These are phyloP conservation scores for Pistacia atlantica DNA, from an alignment of 345 rosid genomes.

Conservation along the genomic window DNA sequence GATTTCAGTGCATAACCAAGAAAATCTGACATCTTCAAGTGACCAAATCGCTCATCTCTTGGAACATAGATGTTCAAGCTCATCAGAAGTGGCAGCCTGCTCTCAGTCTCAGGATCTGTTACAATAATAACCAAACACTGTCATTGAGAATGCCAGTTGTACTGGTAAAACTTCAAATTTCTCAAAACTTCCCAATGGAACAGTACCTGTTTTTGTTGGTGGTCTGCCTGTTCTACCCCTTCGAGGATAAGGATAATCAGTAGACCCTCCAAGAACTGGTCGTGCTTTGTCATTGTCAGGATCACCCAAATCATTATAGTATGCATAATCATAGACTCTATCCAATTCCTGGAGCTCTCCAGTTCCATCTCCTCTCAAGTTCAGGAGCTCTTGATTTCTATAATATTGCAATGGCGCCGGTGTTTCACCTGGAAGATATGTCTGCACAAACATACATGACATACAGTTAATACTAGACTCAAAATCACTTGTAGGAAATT, in stretches of 20 bases:
- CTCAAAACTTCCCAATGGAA: not conserved
- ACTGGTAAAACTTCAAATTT: not conserved
- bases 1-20: slow-evolving; percentile 58
- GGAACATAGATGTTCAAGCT: slow-evolving; percentile 73
- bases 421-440: slow-evolving; percentile 72
- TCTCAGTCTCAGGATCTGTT: slow-evolving; percentile 59
- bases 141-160: not conserved
- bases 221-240: slow-evolving; percentile 78
- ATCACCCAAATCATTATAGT: slow-evolving; percentile 72
- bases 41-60: slow-evolving; percentile 78
- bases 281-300: slow-evolving; percentile 51
- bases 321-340: slow-evolving; percentile 84
- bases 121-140: slow-evolving; percentile 9
- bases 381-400: slow-evolving; percentile 63
- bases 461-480: not conserved
- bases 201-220: slow-evolving; percentile 42
- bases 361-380: slow-evolving; percentile 68
- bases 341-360: slow-evolving; percentile 80
- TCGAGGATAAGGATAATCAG: slow-evolving; percentile 83
- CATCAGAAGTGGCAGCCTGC: slow-evolving; percentile 43
- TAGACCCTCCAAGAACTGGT: slow-evolving; percentile 81
- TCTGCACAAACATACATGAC: slow-evolving; percentile 31
- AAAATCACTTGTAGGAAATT: no score
- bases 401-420: slow-evolving; percentile 56
- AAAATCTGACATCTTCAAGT: slow-evolving; percentile 67